Base-by-base conservation (phyloP, 2,329 filamentous ascomycete genomes). In the Microsporum audouinii region DNA sequence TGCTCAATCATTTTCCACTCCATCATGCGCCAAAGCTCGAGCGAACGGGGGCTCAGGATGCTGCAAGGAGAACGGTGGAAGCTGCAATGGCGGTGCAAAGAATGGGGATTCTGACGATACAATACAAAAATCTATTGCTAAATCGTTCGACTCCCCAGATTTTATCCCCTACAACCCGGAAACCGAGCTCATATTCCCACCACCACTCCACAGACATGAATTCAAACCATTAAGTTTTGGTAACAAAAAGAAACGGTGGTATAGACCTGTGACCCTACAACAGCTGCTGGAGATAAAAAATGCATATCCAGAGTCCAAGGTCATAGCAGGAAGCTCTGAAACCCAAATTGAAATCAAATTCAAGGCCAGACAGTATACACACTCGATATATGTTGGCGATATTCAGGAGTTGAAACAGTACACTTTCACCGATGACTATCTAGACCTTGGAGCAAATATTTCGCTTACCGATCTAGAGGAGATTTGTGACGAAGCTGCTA, bases 311-410 rank as follows among this genome's bases (percentile, higher is more conserved):
- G 84, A 86, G 31, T 90, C 92, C 3, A 99, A 97, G 74, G 85
- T 99, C 63, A 96, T 99, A 63, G 92, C 91, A 57, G 94, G 94
- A 63, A 96, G 91, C 71, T 95, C 91, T 1, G 94, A 99, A 74
- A 97, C 92, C 0, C 94, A 97, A 74, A 97, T 99, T 63, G 94
- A 99, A 75, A 88, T 95, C 76, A 96, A 96, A 75, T 97, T 99
- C 82, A 97, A 97, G 77, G 90, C 87, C 0, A 84, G 96, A 79
- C 83, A 91, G 68, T 97, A 97, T 71, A 87, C 87, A 2, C 85
- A 89, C 0, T 96, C 91, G 0, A 88, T 99, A 0, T 97, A 88
- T 66, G 88, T 97, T 7, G 91, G 92, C 8, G 94, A 99, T 69
- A 96, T 99, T 62, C 79, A 89, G 0, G 94, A 97, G 74, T 77